Evolutionary conservation across 1,284 basidiomycete genomes (phyloP).

Genomic region (Ceratobasidium sp.): DNA sequence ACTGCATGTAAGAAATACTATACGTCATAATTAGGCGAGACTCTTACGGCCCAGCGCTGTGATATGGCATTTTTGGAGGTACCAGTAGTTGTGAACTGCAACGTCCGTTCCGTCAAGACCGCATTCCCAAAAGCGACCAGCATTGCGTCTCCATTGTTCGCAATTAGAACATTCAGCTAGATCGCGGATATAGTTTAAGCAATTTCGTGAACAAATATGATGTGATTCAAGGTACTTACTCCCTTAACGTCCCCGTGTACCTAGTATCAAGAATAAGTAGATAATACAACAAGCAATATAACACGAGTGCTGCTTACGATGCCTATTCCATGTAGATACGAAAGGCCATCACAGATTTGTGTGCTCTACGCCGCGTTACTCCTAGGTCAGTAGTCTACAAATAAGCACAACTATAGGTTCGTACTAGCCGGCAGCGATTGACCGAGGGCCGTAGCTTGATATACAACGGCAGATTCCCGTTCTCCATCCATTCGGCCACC

Average conservation of each 20-base stretch:
- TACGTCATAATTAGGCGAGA: neutral
- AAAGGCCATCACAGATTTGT: neutral
- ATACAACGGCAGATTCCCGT: neutral
- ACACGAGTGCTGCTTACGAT: constrained; percentile 1
- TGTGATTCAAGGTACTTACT: neutral
- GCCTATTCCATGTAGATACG: too few species aligned
- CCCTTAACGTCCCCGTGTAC: neutral
- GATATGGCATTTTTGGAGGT: too few species aligned
- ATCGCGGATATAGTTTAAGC: neutral
- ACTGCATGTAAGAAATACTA: neutral
- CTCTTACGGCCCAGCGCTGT: too few species aligned
- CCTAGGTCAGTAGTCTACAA: neutral
- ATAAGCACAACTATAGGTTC: neutral
- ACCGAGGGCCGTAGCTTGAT: neutral
- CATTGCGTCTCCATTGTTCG: neutral
- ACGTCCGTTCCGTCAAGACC: neutral
- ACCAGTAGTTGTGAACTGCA: neutral
- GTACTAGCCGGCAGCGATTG: neutral
- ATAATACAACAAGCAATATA: neutral
- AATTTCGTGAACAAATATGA: neutral
- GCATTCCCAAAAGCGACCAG: too few species aligned
- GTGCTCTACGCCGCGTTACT: neutral
- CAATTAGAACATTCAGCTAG: neutral
- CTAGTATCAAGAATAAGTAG: neutral
- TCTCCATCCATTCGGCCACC: constrained; percentile 28